These are phyloP conservation scores for Cruciata laevipes DNA, from an alignment of 257 asterid species.

Conservation along the genomic window DNA sequence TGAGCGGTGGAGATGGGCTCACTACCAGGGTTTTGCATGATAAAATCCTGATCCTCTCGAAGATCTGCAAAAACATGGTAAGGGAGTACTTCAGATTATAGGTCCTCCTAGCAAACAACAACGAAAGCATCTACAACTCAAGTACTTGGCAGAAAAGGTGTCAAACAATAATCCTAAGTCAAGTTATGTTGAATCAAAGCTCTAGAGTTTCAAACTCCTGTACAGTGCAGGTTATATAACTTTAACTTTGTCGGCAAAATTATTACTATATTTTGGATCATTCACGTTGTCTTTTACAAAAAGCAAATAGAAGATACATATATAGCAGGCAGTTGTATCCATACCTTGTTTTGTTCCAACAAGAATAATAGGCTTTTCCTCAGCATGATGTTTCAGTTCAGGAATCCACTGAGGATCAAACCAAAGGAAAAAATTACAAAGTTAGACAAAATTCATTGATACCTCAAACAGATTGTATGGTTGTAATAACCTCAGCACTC, in stretches of 20 bases:
- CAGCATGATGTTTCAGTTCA: conserved; percentile 89
- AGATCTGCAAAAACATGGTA: conserved; percentile 46
- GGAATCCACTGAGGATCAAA: conserved; percentile 76
- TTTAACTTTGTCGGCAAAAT: neutral
- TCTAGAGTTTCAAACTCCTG: no score
- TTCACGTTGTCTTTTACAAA: neutral
- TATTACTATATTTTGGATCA: neutral
- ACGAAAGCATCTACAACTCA: no score
- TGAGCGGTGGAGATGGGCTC: conserved; percentile 52
- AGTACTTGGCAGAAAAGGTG: no score
- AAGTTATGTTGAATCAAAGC: no score
- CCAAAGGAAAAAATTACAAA: conserved; percentile 14
- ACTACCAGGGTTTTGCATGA: conserved; percentile 68
- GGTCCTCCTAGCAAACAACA: no score
- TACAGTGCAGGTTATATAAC: neutral
- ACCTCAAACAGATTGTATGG: neutral
- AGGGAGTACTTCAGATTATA: neutral
- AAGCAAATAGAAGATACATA: neutral
- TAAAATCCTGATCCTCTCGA: conserved; percentile 67
- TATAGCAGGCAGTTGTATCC: conserved; percentile 13
- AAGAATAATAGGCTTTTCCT: conserved; percentile 81
- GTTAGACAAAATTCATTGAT: conserved; percentile 8
- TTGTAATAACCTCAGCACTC: neutral
- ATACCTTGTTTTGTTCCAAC: conserved; percentile 95
- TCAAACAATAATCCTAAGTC: neutral